Percentiles rank a stretch among this genome's conserved stretches.
Evolutionary conservation across 108 stramenopile species (phyloP).

Genomic region (Cylindrotheca fusiformis): DNA sequence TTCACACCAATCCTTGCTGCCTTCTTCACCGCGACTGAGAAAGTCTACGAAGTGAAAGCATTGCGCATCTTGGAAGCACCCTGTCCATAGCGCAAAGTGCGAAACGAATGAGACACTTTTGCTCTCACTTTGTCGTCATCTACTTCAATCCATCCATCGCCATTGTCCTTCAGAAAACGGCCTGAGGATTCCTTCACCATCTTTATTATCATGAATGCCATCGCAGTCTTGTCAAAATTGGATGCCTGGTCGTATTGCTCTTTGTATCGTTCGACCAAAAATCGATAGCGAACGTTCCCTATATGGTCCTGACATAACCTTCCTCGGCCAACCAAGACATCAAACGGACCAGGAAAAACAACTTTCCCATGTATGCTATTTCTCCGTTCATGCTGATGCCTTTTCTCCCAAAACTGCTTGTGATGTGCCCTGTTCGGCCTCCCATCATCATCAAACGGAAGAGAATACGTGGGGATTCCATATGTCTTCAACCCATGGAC

Average conservation of each 20-base stretch:
- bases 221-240: constrained; percentile 17
- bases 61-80: neutral
- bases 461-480: constrained; percentile 4
- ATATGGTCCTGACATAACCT: constrained; percentile 5
- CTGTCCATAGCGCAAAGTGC: constrained; percentile 5
- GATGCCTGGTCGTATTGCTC: neutral
- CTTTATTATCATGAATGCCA: constrained; percentile 2
- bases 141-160: constrained; percentile 20
- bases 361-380: neutral
- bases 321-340: constrained; percentile 22
- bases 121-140: constrained; percentile 8
- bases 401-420: neutral
- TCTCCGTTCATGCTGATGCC: neutral
- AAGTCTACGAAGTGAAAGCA: no score
- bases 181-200: constrained; percentile 1
- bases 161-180: constrained; percentile 11
- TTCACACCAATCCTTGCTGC: no score
- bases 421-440: neutral
- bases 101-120: constrained; percentile 13
- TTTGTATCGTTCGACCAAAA: neutral
- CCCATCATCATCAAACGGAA: constrained; percentile 5
- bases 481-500: constrained; percentile 3
- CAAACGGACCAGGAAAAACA: neutral
- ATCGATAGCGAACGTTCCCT: neutral
- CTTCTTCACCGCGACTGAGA: no score